Evolutionary conservation across 352 stramenopile genomes (phyloP), one percentile per base, ranked within the genome.

Genomic region (Phytophthora idaei): DNA sequence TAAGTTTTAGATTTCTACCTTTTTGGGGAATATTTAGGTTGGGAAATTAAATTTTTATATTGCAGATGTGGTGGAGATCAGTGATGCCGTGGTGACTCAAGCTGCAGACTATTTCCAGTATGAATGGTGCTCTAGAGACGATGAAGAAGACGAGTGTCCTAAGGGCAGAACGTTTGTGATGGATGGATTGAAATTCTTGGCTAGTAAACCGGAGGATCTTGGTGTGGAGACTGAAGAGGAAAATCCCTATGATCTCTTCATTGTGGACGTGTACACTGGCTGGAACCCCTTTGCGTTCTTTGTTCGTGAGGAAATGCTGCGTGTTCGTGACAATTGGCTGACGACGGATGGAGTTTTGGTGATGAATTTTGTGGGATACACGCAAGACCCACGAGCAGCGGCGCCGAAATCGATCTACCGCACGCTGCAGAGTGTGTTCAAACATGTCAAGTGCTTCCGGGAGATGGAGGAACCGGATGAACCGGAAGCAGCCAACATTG

Each of bases 21-120:
- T 25, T 49, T 31, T 31, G 8, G 42, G 42, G 36, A n/a, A 42
- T 49, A 32, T 36, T 52, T 42, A n/a, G 47, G 28, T 39, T 39
- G 39, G 39, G 4, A 46, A 27, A 27, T 7, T 47, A 28, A 29
- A 45, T 48, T 27, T 27, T 41, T 42, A 6, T 51, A 14, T 2
- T 64, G n/a, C 15, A 80, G 85, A 93, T 68, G 85, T 90, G 15
- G 78, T 92, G 32, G 85, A 93, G 69, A 90, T 93, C 69, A 93
- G 83, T 53, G 59, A 76, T 12, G 78, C 80, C 0, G 83, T 91
- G 21, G 83, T 90, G 63, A 74, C 70, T 7, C 81, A 90, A 47
- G 85, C 85, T 0, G 57, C 77, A n/a, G 70, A 82, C 45, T 85
- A 87, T 57, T 93, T 93, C 67, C 80, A 88, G 57, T 93, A 91